Percentiles rank a stretch among this genome's conserved stretches.
phyloP scores from a whole-genome alignment of 768 basidiomycete species.

The Cyathus striatus region DNA sequence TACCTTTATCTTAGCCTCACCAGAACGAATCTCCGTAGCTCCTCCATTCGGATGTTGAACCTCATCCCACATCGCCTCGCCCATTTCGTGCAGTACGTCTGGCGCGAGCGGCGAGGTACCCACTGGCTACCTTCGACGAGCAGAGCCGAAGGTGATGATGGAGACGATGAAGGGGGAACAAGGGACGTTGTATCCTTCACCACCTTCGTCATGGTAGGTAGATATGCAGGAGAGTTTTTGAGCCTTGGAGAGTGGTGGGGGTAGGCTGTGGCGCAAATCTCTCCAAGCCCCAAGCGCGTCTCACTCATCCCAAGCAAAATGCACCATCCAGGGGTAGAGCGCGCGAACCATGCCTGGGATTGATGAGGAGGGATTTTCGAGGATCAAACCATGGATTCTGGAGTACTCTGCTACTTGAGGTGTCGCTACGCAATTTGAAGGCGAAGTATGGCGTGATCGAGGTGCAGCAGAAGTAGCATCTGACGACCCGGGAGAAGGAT shows the following conservation, averaged over 20 bases:
- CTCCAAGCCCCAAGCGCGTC: constrained; percentile 29
- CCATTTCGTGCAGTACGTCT: constrained; percentile 28
- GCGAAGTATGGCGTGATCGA: background rate
- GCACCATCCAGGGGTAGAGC: constrained; percentile 42
- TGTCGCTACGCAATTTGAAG: background rate
- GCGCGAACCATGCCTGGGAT: constrained; percentile 41
- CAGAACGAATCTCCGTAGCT: background rate
- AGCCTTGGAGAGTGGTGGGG: no score
- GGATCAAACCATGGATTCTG: constrained; percentile 30
- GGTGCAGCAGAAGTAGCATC: background rate
- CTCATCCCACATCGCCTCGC: constrained; percentile 14
- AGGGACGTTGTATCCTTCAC: background rate
- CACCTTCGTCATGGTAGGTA: background rate
- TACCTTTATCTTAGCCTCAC: background rate
- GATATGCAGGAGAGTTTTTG: background rate
- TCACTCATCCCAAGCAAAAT: constrained; percentile 41
- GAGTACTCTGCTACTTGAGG: background rate
- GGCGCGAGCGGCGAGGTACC: constrained; percentile 10
- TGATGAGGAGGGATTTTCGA: constrained; percentile 47
- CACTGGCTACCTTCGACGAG: background rate
- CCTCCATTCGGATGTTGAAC: background rate
- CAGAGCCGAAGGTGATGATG: background rate
- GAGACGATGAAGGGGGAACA: no score
- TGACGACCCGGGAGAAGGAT: background rate
- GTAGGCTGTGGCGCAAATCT: background rate